Base-by-base conservation (phyloP, 345 rosid genomes). In the Bruguiera gymnorhiza region DNA sequence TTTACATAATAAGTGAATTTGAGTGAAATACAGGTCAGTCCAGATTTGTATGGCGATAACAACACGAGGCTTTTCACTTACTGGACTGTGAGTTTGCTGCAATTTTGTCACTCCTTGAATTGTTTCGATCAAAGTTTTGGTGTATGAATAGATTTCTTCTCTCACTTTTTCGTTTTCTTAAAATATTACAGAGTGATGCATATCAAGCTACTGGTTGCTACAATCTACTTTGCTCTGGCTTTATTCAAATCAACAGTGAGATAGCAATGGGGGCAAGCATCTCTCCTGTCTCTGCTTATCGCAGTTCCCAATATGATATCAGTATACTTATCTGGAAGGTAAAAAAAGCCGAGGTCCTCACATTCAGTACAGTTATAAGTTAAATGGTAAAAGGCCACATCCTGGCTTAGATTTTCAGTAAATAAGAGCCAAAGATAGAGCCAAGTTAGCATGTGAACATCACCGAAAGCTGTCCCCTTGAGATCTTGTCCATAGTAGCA, bases 201-300 rank as follows among this genome's bases (percentile, higher is more conserved):
- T 96, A 96, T 74, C 95, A 92, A 83, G 98, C 93, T 53, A 92
- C 99, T 32, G 98, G 99, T 7, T 96, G 99, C 73, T 96, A 96
- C 83, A 96, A 96, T 72, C 97, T 96, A 36, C 82, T 92, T 16
- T 96, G 99, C 62, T 69, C 97, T 2, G 99, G 99, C 66, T 96
- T 96, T 76, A 84, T 96, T 73, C 99, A 92, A 80, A 96, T 96
- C n/a, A 89, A 92, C 56, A 87, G 93, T 65, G 87, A 85, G 78
- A 80, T 96, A 74, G 99, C 99, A 66, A 92, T 96, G 73, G 99
- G 99, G 29, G 99, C 99, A n/a, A 92, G 97, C 79, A 96, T 96
- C 70, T 96, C 98, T 61, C 98, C 99, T 16, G 78, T 96, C 48
- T 96, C 99, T 15, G 71, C 78, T 10, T 84, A 67, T 66, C 69